phyloP scores from a whole-genome alignment of 2,329 filamentous ascomycete genomes.

The Colletotrichum scovillei region DNA sequence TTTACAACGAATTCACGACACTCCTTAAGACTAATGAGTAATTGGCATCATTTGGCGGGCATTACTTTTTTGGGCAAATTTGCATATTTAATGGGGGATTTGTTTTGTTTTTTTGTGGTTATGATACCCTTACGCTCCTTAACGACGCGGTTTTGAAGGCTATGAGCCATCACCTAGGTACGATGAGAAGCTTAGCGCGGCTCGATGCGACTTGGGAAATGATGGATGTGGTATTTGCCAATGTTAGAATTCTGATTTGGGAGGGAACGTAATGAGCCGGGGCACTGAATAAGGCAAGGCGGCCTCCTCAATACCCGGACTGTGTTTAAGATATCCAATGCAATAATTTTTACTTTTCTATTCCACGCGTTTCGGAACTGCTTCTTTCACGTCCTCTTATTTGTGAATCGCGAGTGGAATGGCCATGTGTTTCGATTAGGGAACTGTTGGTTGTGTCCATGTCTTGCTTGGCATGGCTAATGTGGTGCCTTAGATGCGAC shows the following conservation, averaged over 20 bases:
- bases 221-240: neutral
- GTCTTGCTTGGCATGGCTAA: neutral
- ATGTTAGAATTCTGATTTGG: neutral
- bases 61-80: neutral
- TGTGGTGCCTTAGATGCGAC: neutral
- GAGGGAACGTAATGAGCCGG: conserved; percentile 1
- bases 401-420: neutral
- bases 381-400: neutral
- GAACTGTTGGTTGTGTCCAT: neutral
- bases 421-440: neutral
- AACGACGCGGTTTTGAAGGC: neutral
- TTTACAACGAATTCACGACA: conserved; percentile 30
- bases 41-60: conserved; percentile 4
- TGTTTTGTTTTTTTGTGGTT: neutral
- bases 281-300: neutral
- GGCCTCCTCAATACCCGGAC: neutral
- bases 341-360: neutral
- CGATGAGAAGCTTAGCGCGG: neutral
- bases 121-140: conserved; percentile 30
- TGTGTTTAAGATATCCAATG: conserved; percentile 11
- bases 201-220: neutral
- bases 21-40: conserved; percentile 24
- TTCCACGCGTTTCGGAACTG: neutral
- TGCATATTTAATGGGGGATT: conserved; percentile 3
- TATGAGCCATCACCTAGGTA: neutral